Conservation (phyloP, 306 rosid species). For the Gillenia trifoliata region DNA sequence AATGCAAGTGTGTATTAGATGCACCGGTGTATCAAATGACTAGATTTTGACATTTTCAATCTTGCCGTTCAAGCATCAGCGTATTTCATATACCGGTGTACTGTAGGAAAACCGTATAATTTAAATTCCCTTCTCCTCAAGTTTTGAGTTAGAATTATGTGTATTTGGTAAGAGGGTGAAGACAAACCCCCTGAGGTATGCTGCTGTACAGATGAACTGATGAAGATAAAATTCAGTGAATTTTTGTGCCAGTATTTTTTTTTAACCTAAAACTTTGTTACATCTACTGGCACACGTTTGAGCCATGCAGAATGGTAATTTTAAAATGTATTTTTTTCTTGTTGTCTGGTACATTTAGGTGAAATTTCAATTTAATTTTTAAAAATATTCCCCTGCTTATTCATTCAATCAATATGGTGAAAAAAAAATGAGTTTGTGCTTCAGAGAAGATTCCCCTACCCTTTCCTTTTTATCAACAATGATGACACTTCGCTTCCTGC, state of each 20-base stretch:
- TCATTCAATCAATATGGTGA: conserved; percentile 35
- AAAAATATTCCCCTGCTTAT: conserved; percentile 14
- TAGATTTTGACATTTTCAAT: neutral
- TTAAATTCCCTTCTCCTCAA: neutral
- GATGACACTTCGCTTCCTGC: conserved; percentile 64
- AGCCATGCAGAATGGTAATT: conserved; percentile 26
- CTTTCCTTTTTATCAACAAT: conserved; percentile 67
- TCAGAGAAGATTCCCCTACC: conserved; percentile 88
- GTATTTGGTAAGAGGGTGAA: neutral
- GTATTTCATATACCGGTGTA: neutral
- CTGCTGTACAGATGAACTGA: neutral
- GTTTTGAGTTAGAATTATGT: neutral
- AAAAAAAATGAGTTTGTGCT: conserved; percentile 22
- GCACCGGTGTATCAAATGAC: neutral
- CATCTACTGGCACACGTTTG: conserved; percentile 44
- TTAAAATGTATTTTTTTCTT: conserved; percentile 22
- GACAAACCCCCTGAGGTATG: neutral
- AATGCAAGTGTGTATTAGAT: neutral
- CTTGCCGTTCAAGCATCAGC: neutral
- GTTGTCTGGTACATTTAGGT: conserved; percentile 42
- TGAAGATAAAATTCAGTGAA: neutral
- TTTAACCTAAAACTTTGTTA: neutral
- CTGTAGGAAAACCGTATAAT: neutral
- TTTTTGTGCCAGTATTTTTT: neutral
- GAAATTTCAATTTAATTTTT: conserved; percentile 15